Conservation (phyloP, 2,329 filamentous ascomycete genomes). For the Myriosclerotinia scirpicola region DNA sequence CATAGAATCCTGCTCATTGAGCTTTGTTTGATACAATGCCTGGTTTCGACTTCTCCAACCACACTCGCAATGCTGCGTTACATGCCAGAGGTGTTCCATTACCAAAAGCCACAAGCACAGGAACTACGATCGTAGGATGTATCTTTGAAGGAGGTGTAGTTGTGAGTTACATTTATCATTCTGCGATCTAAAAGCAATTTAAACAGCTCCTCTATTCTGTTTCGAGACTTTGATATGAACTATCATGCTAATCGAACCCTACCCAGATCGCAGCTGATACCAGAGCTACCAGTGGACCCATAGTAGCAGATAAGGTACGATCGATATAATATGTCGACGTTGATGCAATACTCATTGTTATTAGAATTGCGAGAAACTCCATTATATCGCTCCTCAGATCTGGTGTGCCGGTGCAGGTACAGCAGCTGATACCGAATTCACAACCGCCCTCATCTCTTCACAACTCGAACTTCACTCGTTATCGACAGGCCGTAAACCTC, state of each 20-base stretch:
- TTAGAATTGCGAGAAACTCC: slow-evolving; percentile 97
- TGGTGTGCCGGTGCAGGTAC: slow-evolving; percentile 99
- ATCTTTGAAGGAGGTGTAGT: slow-evolving; percentile 96
- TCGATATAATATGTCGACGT: background rate
- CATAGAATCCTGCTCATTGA: slow-evolving; percentile 24
- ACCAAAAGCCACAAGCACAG: slow-evolving; percentile 96
- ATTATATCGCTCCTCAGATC: slow-evolving; percentile 98
- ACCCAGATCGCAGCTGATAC: slow-evolving; percentile 92
- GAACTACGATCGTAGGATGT: slow-evolving; percentile 97
- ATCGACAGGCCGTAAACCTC: slow-evolving; percentile 92
- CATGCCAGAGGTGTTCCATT: slow-evolving; percentile 92
- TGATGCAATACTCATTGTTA: slow-evolving; percentile 15
- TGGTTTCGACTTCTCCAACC: slow-evolving; percentile 99
- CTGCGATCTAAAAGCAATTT: background rate
- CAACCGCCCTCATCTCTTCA: slow-evolving; percentile 95
- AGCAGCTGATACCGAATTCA: slow-evolving; percentile 98
- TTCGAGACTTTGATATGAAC: background rate
- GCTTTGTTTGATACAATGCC: slow-evolving; percentile 64
- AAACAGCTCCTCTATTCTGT: slow-evolving; percentile 1
- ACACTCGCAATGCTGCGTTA: slow-evolving; percentile 97
- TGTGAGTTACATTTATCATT: slow-evolving; percentile 51
- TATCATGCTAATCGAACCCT: slow-evolving; percentile 29
- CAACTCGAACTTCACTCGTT: slow-evolving; percentile 97
- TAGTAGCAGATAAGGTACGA: slow-evolving; percentile 91
- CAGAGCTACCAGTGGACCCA: slow-evolving; percentile 92